Conservation (phyloP, 2,329 filamentous ascomycete species). For the Dryadomyces quercivorus region DNA sequence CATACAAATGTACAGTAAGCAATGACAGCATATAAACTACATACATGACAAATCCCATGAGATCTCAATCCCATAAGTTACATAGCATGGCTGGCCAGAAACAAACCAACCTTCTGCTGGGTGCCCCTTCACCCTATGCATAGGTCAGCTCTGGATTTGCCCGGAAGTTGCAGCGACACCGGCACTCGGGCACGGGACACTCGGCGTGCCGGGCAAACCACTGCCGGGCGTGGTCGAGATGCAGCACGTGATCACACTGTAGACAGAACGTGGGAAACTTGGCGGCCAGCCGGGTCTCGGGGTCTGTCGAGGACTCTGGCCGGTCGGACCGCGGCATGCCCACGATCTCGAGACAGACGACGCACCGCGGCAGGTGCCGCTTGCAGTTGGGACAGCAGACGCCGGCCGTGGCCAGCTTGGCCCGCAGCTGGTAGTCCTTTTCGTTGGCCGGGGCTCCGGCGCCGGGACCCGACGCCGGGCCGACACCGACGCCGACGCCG, state of each 20-base stretch:
- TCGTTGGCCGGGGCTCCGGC: constrained; percentile 2
- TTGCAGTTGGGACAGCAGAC: constrained; percentile 56
- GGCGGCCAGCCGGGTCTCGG: constrained; percentile 33
- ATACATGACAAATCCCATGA: no score
- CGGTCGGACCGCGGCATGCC: constrained; percentile 50
- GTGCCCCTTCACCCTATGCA: constrained; percentile 15
- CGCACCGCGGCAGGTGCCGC: constrained; percentile 53
- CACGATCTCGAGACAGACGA: constrained; percentile 55
- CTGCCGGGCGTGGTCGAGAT: constrained; percentile 53
- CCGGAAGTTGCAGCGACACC: constrained; percentile 50
- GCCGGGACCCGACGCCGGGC: neutral
- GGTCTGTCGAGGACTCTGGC: constrained; percentile 35
- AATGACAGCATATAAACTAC: neutral
- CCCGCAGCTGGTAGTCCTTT: constrained; percentile 40
- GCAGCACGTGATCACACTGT: constrained; percentile 54
- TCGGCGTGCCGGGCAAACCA: constrained; percentile 56
- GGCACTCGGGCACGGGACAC: constrained; percentile 57
- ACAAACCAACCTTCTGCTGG: no score
- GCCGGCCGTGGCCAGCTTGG: constrained; percentile 43
- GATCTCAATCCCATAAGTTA: no score
- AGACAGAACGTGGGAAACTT: constrained; percentile 59
- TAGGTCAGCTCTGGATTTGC: constrained; percentile 49
- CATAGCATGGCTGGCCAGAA: no score
- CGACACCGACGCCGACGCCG: no score
- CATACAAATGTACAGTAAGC: neutral